Conservation (phyloP, 192 early-diverging fungal species). For the Phycomyces nitens region DNA sequence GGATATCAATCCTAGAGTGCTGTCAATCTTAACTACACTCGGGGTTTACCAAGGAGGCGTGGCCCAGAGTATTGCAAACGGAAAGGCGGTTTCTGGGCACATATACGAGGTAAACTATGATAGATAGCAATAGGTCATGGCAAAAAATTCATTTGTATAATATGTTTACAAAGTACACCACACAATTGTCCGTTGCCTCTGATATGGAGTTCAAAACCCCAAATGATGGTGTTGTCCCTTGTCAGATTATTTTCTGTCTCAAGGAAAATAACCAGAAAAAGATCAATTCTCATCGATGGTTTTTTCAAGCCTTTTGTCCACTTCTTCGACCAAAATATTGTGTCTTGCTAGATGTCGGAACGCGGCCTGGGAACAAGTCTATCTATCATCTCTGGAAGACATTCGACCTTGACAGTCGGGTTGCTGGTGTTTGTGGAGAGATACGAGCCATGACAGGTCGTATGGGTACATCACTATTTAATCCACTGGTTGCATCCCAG, state of each 20-base stretch:
- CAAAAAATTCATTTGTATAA: neutral
- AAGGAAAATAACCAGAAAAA: slow-evolving; percentile 71
- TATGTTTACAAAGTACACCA: slow-evolving; percentile 50
- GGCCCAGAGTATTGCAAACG: slow-evolving; percentile 58
- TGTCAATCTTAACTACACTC: slow-evolving; percentile 64
- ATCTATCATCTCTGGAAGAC: slow-evolving; percentile 68
- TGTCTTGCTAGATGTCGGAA: slow-evolving; percentile 65
- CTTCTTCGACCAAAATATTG: slow-evolving; percentile 58
- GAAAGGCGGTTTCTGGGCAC: slow-evolving; percentile 59
- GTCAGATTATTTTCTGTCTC: slow-evolving; percentile 74
- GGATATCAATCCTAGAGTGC: slow-evolving; percentile 54
- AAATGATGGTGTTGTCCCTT: slow-evolving; percentile 50
- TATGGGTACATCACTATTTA: slow-evolving; percentile 42
- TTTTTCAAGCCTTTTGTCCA: slow-evolving; percentile 63
- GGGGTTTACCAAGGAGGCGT: slow-evolving; percentile 74
- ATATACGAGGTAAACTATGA: slow-evolving; percentile 47
- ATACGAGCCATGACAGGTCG: slow-evolving; percentile 57
- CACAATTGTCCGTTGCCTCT: slow-evolving; percentile 54
- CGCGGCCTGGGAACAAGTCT: slow-evolving; percentile 54
- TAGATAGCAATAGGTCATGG: neutral
- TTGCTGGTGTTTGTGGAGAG: slow-evolving; percentile 66
- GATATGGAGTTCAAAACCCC: slow-evolving; percentile 45
- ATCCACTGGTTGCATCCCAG: slow-evolving; percentile 61
- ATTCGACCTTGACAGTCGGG: slow-evolving; percentile 56
- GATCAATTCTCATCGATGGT: slow-evolving; percentile 65